Evolutionary conservation across 2,329 filamentous ascomycete genomes (phyloP), one percentile per base, ranked within the genome.

Genomic region (Trichoderma hamatum): DNA sequence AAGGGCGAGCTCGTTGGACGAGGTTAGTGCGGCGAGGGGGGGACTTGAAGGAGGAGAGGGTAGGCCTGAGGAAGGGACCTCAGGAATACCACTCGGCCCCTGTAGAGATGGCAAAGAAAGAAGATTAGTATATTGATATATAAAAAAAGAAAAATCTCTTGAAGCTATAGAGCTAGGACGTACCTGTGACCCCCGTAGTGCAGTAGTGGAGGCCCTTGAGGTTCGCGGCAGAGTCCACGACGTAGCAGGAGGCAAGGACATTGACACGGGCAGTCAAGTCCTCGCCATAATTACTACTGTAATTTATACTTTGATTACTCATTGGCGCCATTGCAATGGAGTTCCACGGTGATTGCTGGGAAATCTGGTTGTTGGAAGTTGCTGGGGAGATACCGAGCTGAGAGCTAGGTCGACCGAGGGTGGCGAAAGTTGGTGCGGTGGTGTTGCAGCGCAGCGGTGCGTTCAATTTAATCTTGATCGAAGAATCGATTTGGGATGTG

Each of bases 1-100:
- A 78, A 90, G 83, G 72, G 88, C 86, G 80, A 89, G 86, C 83
- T 91, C 86, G 83, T 89, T 88, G 79, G 86, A 85, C 79, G 88
- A 85, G 78, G 87, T 89, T 79, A 91, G 83, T 80, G 89, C 89
- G 84, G 89, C 90, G 86, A 93, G 90, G 89, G 92, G 92, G 92
- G 93, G 93, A 84, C 93, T 96, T 92, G 88, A 88, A 77, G 91
- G 90, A 82, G 91, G 92, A 82, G 91, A 92, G 84, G 93, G 92
- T 83, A 92, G 85, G 84, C 92, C 93, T 90, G 90, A 90, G 85
- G 89, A 87, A 83, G 86, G 89, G 86, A 92, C 92, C 92, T 95
- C 92, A 95, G 92, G 92, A 91, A 94, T 92, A 93, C 92, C 92
- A 95, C 92, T 93, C 90, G 83, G 90, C 90, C 89, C 91, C 90